Evolutionary conservation across 345 rosid species (phyloP).

Genomic region (Eutrema yunnanense): DNA sequence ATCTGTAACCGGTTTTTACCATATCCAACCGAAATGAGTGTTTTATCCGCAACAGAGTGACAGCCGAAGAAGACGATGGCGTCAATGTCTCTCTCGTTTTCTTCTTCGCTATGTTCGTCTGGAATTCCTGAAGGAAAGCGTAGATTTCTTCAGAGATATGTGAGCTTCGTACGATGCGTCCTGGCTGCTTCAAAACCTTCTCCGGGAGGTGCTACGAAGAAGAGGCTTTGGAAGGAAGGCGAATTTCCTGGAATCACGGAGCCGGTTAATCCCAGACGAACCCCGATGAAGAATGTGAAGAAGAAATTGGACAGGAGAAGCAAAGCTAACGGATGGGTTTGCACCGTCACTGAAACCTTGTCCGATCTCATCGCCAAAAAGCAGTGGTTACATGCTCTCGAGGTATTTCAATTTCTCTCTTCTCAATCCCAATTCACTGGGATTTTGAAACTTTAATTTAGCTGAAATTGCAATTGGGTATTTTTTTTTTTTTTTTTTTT

Average conservation of each 20-base stretch:
- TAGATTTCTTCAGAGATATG: not conserved
- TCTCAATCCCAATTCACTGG: not conserved
- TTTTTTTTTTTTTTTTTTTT: not conserved
- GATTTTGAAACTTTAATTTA: not conserved
- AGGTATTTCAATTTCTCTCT: constrained; percentile 34
- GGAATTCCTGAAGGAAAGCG: constrained; percentile 24
- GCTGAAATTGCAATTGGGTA: constrained; percentile 7
- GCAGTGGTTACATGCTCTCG: constrained; percentile 75
- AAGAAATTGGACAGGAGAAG: constrained; percentile 62
- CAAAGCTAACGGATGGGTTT: constrained; percentile 70
- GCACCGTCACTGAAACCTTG: constrained; percentile 73
- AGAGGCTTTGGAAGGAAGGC: constrained; percentile 70
- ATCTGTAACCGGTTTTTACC: not conserved
- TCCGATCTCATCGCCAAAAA: constrained; percentile 70
- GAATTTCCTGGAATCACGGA: constrained; percentile 69
- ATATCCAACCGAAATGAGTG: constrained; percentile 12
- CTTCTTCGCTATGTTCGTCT: constrained; percentile 45
- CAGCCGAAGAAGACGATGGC: constrained; percentile 25
- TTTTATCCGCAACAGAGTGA: constrained; percentile 24
- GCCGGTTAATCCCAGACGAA: constrained; percentile 29
- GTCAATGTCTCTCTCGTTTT: constrained; percentile 50
- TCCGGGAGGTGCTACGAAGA: constrained; percentile 30
- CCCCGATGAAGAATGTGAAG: constrained; percentile 63
- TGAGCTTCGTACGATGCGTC: constrained; percentile 25
- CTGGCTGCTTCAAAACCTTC: constrained; percentile 32